Evolutionary conservation across 2,329 filamentous ascomycete genomes (phyloP).

Genomic region (Calonectria ilicicola): DNA sequence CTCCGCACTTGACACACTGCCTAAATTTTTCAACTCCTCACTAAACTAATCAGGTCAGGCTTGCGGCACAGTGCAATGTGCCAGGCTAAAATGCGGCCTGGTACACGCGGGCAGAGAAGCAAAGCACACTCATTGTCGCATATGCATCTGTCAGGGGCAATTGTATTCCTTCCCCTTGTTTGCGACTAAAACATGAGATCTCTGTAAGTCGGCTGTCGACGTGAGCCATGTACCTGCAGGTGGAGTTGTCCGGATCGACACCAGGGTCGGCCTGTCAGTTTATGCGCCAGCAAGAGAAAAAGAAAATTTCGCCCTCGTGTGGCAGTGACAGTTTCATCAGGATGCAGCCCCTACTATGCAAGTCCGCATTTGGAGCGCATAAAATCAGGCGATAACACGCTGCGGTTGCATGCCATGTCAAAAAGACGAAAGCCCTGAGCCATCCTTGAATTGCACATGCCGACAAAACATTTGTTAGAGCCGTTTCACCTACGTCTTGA

Average conservation of each 20-base stretch:
- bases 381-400: no score
- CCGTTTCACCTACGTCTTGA: constrained; percentile 25
- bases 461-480: neutral
- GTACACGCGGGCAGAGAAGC: neutral
- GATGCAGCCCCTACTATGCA: neutral
- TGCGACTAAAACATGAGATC: constrained; percentile 30
- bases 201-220: constrained; percentile 18
- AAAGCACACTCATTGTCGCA: neutral
- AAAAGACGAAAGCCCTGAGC: neutral
- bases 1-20: neutral
- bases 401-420: neutral
- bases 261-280: constrained; percentile 26
- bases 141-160: constrained; percentile 27
- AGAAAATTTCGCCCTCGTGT: neutral
- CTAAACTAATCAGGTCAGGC: neutral
- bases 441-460: neutral
- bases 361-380: neutral
- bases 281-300: constrained; percentile 8
- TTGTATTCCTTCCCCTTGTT: constrained; percentile 15
- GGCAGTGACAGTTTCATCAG: neutral
- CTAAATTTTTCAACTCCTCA: neutral
- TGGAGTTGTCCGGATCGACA: constrained; percentile 30
- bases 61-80: neutral
- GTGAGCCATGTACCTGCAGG: constrained; percentile 25
- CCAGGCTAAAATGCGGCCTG: neutral